Base-by-base conservation (phyloP, 2,329 filamentous ascomycete genomes). In the Phoma sp. region DNA sequence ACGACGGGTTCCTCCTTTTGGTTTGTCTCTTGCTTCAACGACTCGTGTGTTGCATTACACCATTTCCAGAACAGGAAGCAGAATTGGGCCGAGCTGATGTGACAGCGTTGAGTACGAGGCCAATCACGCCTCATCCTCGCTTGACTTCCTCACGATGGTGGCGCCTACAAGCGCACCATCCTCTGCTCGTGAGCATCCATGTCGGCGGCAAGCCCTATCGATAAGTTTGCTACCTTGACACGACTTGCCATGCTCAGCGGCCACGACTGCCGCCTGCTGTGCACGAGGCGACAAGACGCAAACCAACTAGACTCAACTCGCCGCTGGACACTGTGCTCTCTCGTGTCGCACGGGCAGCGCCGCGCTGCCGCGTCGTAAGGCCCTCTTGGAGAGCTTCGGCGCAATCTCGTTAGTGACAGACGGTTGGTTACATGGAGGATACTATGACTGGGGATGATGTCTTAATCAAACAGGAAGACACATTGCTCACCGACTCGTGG, bases 291-390 rank as follows among this genome's bases (percentile, higher is more conserved):
- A 33, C 39, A 33, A 43, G 43, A 43, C 34, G 20, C 10, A 47
- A 25, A 21, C 40, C 21, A 28, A 39, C 36, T 20, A 40, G n/a
- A 36, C 25, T 42, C 34, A 29, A 28, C 40, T 37, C 42, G 42
- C 33, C 30, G 32, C 42, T 26, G 37, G 36, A 56, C 20, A 37
- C 47, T 21, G 42, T 37, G 30, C 36, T 42, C 23, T 36, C 18
- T 47, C 37, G n/a, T 33, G 34, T 42, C 20, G 40, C 46, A 56
- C 53, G 47, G 42, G 34, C 53, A 47, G 34, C 25, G 47, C 53
- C 47, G 53, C 36, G 37, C 40, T 56, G 53, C 53, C 47, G 47
- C 47, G 53, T 42, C 42, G 20, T 51, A 28, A 49, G 51, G 51
- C 45, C 45, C 33, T 48, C 51, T 47, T 45, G 42, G 47, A 32